Conservation (phyloP, 176 grass and related monocot genomes). For the Puya raimondii region DNA sequence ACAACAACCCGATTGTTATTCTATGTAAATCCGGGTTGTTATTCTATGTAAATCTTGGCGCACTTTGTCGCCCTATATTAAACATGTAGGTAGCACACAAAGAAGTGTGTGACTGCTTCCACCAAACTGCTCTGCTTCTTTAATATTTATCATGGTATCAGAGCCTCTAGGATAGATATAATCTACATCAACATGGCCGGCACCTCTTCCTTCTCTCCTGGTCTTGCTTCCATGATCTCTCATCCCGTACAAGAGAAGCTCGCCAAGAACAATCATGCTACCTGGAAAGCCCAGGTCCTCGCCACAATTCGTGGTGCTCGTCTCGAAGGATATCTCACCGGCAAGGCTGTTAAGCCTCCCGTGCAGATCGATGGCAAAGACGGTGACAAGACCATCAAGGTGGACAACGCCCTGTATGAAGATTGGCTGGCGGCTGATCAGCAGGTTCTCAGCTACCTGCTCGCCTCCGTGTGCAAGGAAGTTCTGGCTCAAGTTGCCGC, state of each 20-base stretch:
- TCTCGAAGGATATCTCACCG: not conserved
- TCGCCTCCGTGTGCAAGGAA: not conserved
- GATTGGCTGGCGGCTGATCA: not conserved
- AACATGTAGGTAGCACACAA: too few species aligned
- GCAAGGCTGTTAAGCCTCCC: not conserved
- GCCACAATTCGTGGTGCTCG: slow-evolving; percentile 1
- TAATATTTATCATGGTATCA: too few species aligned
- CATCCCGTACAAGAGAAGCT: not conserved
- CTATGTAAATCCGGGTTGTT: too few species aligned
- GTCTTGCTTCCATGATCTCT: slow-evolving; percentile 1
- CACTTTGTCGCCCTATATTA: too few species aligned
- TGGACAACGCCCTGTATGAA: not conserved
- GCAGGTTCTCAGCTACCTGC: not conserved
- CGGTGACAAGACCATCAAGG: not conserved
- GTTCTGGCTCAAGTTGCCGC: not conserved
- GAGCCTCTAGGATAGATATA: too few species aligned
- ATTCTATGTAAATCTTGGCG: too few species aligned
- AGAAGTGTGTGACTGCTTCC: too few species aligned
- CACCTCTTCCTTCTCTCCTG: not conserved
- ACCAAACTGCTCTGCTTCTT: too few species aligned
- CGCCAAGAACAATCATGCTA: not conserved
- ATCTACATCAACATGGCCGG: too few species aligned
- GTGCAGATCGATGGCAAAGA: slow-evolving; percentile 1
- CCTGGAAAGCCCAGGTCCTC: slow-evolving; percentile 1
- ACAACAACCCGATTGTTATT: too few species aligned